These are phyloP conservation scores for Alternaria arborescens DNA, from an alignment of 2,329 filamentous ascomycete genomes.

Conservation along the genomic window DNA sequence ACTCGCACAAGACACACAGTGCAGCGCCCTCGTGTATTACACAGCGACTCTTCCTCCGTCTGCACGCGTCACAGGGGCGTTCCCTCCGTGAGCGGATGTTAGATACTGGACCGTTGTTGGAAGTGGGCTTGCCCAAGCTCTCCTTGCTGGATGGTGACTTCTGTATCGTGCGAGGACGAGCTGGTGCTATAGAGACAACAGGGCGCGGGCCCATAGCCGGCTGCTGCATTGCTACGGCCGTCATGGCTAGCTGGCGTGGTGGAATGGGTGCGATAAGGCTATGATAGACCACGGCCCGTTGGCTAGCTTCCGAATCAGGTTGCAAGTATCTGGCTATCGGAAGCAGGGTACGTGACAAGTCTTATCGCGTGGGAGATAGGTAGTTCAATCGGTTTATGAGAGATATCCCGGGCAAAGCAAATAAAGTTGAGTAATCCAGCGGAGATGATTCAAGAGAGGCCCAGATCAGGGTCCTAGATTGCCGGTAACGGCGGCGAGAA, in stretches of 20 bases:
- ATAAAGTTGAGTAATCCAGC: slow-evolving; percentile 30
- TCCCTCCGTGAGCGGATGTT: slow-evolving; percentile 53
- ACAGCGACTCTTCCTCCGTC: slow-evolving; percentile 77
- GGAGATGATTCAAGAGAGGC: slow-evolving; percentile 13
- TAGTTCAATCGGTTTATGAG: slow-evolving; percentile 22
- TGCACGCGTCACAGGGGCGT: slow-evolving; percentile 70
- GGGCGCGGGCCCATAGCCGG: slow-evolving; percentile 52
- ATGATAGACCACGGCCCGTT: slow-evolving; percentile 43
- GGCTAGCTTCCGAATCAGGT: slow-evolving; percentile 38
- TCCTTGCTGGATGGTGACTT: slow-evolving; percentile 55
- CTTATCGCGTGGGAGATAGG: slow-evolving; percentile 51
- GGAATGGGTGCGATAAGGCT: slow-evolving; percentile 32
- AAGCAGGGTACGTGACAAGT: slow-evolving; percentile 29
- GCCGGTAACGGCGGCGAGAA: slow-evolving; percentile 52
- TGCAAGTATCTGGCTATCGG: slow-evolving; percentile 25
- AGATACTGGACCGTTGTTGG: slow-evolving; percentile 45
- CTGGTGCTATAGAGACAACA: slow-evolving; percentile 55
- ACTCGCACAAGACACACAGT: slow-evolving; percentile 78
- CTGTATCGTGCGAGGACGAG: slow-evolving; percentile 53
- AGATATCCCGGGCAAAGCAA: slow-evolving; percentile 37
- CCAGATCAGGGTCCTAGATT: slow-evolving; percentile 46
- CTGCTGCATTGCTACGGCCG: slow-evolving; percentile 52
- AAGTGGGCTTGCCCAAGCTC: slow-evolving; percentile 51
- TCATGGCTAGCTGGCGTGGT: slow-evolving; percentile 49
- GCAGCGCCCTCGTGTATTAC: slow-evolving; percentile 78